These are phyloP conservation scores for Plasmopara viticola DNA, from an alignment of 352 stramenopile species.

Conservation along the genomic window DNA sequence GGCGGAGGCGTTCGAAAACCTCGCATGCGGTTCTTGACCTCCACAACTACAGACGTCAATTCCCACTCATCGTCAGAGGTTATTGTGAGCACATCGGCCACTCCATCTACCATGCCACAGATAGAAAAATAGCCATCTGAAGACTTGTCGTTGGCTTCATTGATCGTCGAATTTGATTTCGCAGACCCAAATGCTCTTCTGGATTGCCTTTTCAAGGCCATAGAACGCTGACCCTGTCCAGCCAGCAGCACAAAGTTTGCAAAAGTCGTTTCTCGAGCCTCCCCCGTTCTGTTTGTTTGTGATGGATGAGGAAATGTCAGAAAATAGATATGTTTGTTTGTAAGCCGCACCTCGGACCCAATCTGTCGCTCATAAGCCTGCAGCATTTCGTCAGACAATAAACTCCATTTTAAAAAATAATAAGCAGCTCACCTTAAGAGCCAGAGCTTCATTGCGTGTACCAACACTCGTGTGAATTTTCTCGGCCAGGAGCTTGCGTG, in stretches of 20 bases:
- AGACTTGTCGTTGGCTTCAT: not conserved
- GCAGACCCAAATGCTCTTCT: conserved; percentile 2
- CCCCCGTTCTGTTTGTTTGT: not conserved
- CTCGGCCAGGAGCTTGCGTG: conserved; percentile 37
- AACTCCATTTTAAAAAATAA: not conserved
- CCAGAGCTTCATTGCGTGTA: conserved; percentile 59
- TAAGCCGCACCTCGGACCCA: conserved; percentile 48
- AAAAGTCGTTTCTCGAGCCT: not conserved
- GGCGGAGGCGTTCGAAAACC: conserved; percentile 51
- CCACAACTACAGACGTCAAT: conserved; percentile 54
- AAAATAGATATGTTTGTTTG: conserved; percentile 63
- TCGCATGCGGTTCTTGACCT: conserved; percentile 74
- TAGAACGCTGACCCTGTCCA: conserved; percentile 14
- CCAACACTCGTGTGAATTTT: conserved; percentile 64
- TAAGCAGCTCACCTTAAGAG: conserved; percentile 30
- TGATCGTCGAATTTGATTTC: conserved; percentile 6
- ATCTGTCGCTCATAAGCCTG: conserved; percentile 58
- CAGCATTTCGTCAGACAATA: not conserved
- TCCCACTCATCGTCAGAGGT: conserved; percentile 50
- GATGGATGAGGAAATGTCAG: conserved; percentile 42
- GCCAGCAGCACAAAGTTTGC: conserved; percentile 27
- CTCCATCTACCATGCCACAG: conserved; percentile 76
- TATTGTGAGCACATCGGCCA: conserved; percentile 54
- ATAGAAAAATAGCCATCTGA: conserved; percentile 51
- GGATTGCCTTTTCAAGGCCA: conserved; percentile 6